Percentiles rank a stretch among this genome's conserved stretches.
These are phyloP conservation scores for Fusarium chuoi DNA, from an alignment of 2,329 filamentous ascomycete species.

Conservation along the genomic window DNA sequence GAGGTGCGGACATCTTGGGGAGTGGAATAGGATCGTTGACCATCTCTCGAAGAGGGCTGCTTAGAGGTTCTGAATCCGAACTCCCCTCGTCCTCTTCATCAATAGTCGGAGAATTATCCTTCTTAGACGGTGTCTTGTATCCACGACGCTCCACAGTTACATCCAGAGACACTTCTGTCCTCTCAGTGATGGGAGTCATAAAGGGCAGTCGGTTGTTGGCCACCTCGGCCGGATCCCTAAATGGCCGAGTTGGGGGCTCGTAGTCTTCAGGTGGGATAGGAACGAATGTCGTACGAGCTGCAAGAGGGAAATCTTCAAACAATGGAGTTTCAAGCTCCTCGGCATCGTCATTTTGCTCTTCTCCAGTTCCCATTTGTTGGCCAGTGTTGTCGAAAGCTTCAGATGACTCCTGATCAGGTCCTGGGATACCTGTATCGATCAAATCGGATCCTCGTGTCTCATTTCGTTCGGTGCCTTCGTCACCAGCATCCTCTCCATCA, in stretches of 20 bases:
- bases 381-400: conserved; percentile 8
- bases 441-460: conserved; percentile 54
- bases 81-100: conserved; percentile 49
- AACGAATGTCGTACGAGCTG: conserved; percentile 74
- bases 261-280: conserved; percentile 89
- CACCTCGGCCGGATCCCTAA: conserved; percentile 80
- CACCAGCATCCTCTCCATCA: conserved; percentile 46
- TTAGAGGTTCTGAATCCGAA: conserved; percentile 59
- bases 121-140: conserved; percentile 83
- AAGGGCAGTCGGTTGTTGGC: conserved; percentile 94
- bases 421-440: conserved; percentile 49
- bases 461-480: conserved; percentile 40
- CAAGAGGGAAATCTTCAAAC: conserved; percentile 56
- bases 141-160: conserved; percentile 69
- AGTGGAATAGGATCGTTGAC: conserved; percentile 62
- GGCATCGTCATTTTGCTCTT: conserved; percentile 48
- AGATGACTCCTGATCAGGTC: conserved; percentile 37
- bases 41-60: conserved; percentile 79
- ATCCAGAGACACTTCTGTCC: conserved; percentile 88
- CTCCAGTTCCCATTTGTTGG: conserved; percentile 5
- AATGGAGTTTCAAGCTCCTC: conserved; percentile 56
- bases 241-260: conserved; percentile 80
- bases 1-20: conserved; percentile 62
- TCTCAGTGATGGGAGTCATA: conserved; percentile 98
- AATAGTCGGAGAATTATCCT: conserved; percentile 43